These are phyloP conservation scores for Talaromyces sp. DNA, from an alignment of 2,329 filamentous ascomycete genomes.

Conservation along the genomic window DNA sequence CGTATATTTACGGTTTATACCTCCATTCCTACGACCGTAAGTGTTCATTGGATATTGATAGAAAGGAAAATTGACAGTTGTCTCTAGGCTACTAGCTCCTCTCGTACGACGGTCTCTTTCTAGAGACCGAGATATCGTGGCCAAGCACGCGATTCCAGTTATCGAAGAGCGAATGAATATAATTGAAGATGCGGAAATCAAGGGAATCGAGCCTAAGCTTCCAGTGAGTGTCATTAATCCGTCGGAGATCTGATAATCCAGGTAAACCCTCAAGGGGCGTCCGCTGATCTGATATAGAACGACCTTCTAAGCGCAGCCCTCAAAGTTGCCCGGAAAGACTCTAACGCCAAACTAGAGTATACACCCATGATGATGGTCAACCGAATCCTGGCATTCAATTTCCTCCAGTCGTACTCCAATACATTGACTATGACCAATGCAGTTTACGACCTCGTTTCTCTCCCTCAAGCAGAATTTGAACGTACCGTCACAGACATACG, in stretches of 20 bases:
- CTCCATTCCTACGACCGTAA: background rate
- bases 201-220: background rate
- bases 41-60: background rate
- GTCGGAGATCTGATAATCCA: background rate
- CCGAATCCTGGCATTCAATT: background rate
- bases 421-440: background rate
- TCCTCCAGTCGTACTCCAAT: background rate
- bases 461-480: background rate
- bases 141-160: background rate
- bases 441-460: background rate
- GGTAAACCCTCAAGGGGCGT: background rate
- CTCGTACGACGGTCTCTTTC: background rate
- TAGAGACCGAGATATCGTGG: background rate
- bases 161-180: background rate
- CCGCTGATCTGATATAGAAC: background rate
- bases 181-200: background rate
- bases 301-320: background rate
- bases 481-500: background rate
- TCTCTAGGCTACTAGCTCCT: background rate
- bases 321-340: background rate
- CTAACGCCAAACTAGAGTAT: background rate
- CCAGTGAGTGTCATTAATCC: background rate
- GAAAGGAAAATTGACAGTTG: background rate
- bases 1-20: background rate
- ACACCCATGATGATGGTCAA: background rate